A percentile compares a stretch with the other conserved stretches of the same genome.
Conservation (phyloP, 768 basidiomycete species). For the Mrakia blollopis region DNA sequence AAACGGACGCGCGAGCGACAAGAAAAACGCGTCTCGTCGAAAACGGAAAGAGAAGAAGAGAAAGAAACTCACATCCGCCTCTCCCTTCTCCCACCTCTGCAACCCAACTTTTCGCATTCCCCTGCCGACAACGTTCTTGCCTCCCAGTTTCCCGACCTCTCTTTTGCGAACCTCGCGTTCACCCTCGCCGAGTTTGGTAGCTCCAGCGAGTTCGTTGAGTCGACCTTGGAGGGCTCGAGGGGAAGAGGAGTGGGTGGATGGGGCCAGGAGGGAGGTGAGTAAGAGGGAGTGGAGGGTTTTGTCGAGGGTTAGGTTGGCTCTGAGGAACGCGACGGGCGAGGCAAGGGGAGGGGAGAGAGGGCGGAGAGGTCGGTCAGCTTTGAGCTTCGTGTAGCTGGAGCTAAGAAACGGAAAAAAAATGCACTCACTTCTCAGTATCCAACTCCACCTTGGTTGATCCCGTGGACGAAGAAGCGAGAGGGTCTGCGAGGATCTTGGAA, state of each 20-base stretch:
- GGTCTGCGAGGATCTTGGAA: constrained; percentile 39
- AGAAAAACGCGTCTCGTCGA: neutral
- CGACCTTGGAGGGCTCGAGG: constrained; percentile 29
- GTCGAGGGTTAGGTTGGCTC: constrained; percentile 43
- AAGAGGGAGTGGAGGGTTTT: constrained; percentile 44
- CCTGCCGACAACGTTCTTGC: constrained; percentile 33
- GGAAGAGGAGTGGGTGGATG: constrained; percentile 32
- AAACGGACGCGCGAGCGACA: neutral
- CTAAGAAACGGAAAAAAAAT: neutral
- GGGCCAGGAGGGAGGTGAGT: constrained; percentile 40
- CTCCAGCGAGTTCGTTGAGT: constrained; percentile 35
- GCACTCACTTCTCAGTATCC: constrained; percentile 1
- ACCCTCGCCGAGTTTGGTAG: constrained; percentile 40
- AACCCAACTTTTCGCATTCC: constrained; percentile 38
- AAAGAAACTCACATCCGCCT: constrained; percentile 36
- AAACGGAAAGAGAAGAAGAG: neutral
- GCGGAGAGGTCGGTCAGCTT: neutral
- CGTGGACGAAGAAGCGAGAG: neutral
- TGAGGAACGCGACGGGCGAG: constrained; percentile 4
- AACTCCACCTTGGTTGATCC: constrained; percentile 14
- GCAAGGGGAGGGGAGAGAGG: neutral
- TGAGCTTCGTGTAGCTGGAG: too few relatives aligned
- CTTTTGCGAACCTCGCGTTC: constrained; percentile 26
- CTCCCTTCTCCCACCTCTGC: constrained; percentile 38
- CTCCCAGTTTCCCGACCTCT: constrained; percentile 37